Conservation (phyloP, 176 grass and related monocot species). For the Eragrostis nindensis region DNA sequence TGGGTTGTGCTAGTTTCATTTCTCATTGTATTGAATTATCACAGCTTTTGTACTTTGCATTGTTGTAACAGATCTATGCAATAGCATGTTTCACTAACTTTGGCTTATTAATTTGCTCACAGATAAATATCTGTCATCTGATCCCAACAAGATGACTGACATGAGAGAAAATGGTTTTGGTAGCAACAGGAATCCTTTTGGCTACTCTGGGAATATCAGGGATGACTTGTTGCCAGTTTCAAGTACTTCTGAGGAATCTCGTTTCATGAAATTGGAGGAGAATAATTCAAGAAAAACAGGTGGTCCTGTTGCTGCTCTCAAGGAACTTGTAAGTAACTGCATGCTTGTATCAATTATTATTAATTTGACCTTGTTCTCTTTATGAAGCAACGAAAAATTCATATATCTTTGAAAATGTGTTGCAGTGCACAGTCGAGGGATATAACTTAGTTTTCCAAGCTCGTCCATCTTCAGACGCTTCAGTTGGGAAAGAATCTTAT, state of each 20-base stretch:
- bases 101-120: constrained; percentile 44
- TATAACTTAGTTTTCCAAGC: constrained; percentile 80
- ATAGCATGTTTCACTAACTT: constrained; percentile 34
- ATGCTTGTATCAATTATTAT: constrained; percentile 8
- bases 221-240: constrained; percentile 59
- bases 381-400: constrained; percentile 12
- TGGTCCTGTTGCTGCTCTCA: constrained; percentile 73
- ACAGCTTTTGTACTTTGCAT: not conserved
- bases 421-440: constrained; percentile 82
- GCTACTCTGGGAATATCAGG: constrained; percentile 50
- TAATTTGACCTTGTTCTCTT: constrained; percentile 21
- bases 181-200: constrained; percentile 60
- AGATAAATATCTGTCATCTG: constrained; percentile 91
- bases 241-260: constrained; percentile 78
- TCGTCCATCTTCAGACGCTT: constrained; percentile 51
- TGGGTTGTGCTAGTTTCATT: constrained; percentile 6
- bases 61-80: not conserved
- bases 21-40: not conserved
- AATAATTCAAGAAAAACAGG: constrained; percentile 47
- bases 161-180: constrained; percentile 70
- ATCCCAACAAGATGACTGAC: constrained; percentile 55
- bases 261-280: constrained; percentile 56
- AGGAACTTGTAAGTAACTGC: constrained; percentile 76
- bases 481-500: constrained; percentile 58
- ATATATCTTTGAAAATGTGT: constrained; percentile 28